A percentile compares a stretch with the other conserved stretches of the same genome.
Evolutionary conservation across 2,329 filamentous ascomycete species (phyloP).

Genomic region (Leptographium lundbergii): DNA sequence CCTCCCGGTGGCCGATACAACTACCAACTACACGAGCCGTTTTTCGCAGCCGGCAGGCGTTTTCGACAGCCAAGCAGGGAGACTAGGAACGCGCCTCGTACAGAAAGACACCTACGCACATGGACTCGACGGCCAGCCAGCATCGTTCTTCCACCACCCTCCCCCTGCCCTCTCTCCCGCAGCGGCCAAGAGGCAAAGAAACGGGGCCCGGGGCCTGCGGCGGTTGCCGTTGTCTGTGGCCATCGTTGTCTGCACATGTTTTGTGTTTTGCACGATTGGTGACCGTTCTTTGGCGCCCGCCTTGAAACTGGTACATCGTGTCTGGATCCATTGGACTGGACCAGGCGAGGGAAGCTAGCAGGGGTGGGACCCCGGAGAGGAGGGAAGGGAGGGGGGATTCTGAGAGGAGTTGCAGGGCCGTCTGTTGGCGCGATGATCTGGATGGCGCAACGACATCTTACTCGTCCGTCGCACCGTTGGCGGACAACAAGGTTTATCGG

Average conservation of each 20-base stretch:
- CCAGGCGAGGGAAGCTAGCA: not conserved
- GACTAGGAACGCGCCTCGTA: not conserved
- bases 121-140: too few species aligned
- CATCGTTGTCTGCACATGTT: not conserved
- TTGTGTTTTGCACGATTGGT: not conserved
- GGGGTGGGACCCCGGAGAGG: not conserved
- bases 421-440: too few species aligned
- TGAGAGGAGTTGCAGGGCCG: not conserved
- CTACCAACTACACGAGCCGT: not conserved
- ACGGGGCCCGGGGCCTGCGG: not conserved
- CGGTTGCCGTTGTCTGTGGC: not conserved
- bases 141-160: too few species aligned
- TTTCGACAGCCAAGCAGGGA: not conserved
- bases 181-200: not conserved
- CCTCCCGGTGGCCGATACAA: not conserved
- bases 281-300: not conserved
- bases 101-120: too few species aligned
- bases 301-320: not conserved
- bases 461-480: conserved; percentile 6
- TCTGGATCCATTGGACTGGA: not conserved
- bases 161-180: not conserved
- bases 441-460: not conserved
- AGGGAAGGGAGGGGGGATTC: not conserved
- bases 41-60: too few species aligned
- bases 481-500: not conserved